These are phyloP conservation scores for Penicillium polonicum DNA, from an alignment of 2,329 filamentous ascomycete genomes.

Conservation along the genomic window DNA sequence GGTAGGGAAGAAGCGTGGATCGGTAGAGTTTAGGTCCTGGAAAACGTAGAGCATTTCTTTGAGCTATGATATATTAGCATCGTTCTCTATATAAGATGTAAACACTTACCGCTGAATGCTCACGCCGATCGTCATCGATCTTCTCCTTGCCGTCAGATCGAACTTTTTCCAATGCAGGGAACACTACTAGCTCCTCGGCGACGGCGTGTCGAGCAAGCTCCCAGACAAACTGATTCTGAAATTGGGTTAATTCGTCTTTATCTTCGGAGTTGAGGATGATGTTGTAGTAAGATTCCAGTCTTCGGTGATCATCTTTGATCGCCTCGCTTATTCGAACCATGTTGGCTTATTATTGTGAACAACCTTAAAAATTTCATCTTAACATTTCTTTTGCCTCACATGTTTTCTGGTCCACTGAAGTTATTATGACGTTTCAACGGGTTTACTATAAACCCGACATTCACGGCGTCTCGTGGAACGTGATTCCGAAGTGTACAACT, in stretches of 20 bases:
- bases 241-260: conserved; percentile 45
- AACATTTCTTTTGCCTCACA: not conserved
- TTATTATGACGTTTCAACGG: conserved; percentile 5
- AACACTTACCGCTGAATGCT: conserved; percentile 46
- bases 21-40: conserved; percentile 45
- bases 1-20: conserved; percentile 46
- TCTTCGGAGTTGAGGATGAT: conserved; percentile 45
- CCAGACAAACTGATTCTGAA: conserved; percentile 55
- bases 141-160: conserved; percentile 49
- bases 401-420: not conserved
- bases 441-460: not conserved
- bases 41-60: conserved; percentile 54
- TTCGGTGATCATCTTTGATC: conserved; percentile 45
- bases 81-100: not conserved
- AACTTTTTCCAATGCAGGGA: conserved; percentile 55
- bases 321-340: conserved; percentile 36
- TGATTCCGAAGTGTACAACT: conserved; percentile 1
- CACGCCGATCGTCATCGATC: conserved; percentile 50
- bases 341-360: not conserved
- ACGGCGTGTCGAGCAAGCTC: conserved; percentile 53
- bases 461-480: not conserved
- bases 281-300: conserved; percentile 46
- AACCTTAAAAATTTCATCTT: not conserved
- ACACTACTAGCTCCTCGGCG: conserved; percentile 55
- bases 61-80: conserved; percentile 39